Conservation (phyloP, 208 protist species). For the Trypanosoma cruzi region DNA sequence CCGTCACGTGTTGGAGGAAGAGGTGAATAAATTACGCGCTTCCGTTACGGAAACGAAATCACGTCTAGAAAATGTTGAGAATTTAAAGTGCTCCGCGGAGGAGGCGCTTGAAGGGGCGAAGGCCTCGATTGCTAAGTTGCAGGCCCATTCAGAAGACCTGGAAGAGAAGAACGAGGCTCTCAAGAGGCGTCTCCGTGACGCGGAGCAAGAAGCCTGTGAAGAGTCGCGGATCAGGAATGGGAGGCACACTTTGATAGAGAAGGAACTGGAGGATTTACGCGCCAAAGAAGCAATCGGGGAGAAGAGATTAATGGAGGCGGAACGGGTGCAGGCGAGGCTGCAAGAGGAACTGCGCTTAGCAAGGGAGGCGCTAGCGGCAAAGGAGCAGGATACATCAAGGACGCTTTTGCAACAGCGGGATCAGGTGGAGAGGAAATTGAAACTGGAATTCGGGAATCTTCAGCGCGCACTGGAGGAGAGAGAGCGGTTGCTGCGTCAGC, state of each 20-base stretch:
- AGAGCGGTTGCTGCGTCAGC: constrained; percentile 39
- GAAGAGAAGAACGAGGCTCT: constrained; percentile 19
- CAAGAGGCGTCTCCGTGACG: constrained; percentile 4
- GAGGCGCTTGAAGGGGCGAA: neutral
- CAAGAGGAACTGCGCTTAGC: constrained; percentile 25
- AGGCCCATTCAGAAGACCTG: neutral
- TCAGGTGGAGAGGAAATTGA: constrained; percentile 19
- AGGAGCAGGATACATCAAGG: constrained; percentile 30
- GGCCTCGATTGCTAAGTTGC: neutral
- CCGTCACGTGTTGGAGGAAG: neutral
- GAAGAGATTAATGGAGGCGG: constrained; percentile 6
- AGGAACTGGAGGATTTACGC: constrained; percentile 22
- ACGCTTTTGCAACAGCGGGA: constrained; percentile 26
- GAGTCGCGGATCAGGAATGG: constrained; percentile 29
- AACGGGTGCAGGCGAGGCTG: constrained; percentile 7
- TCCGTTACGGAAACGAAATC: neutral
- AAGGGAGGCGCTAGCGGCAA: constrained; percentile 28
- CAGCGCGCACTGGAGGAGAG: constrained; percentile 34
- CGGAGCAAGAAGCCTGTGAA: constrained; percentile 13
- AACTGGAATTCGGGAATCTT: constrained; percentile 36
- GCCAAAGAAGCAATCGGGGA: constrained; percentile 1
- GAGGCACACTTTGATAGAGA: constrained; percentile 7
- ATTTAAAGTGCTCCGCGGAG: neutral
- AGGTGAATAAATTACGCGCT: constrained; percentile 1
- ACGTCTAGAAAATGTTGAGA: neutral